Evolutionary conservation across 2,329 filamentous ascomycete species (phyloP).

Genomic region (Thermothelomyces thermophilus): DNA sequence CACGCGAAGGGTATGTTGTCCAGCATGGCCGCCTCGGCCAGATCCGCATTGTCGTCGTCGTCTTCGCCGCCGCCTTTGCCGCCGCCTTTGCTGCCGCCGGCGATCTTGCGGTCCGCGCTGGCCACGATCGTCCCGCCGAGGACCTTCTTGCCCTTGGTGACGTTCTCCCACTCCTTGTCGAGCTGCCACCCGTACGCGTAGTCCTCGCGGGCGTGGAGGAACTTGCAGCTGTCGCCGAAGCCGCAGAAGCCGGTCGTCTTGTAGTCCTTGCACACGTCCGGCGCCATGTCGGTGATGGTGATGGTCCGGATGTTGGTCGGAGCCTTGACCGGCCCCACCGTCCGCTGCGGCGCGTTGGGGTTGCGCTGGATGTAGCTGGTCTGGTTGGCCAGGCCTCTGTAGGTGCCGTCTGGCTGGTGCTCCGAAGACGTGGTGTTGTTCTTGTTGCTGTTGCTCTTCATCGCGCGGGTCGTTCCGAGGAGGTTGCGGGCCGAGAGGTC

Average conservation of each 20-base stretch:
- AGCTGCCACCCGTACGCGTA: slow-evolving; percentile 93
- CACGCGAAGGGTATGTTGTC: slow-evolving; percentile 86
- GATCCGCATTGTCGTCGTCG: slow-evolving; percentile 60
- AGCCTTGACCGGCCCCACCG: slow-evolving; percentile 80
- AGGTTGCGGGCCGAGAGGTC: slow-evolving; percentile 44
- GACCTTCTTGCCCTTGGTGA: slow-evolving; percentile 64
- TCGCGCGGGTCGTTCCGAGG: slow-evolving; percentile 48
- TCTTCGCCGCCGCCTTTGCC: slow-evolving; percentile 47
- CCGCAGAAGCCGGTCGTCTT: slow-evolving; percentile 56
- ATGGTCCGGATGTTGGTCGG: slow-evolving; percentile 85
- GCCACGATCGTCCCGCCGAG: slow-evolving; percentile 55
- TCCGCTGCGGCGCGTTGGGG: slow-evolving; percentile 60
- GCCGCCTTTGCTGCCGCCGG: slow-evolving; percentile 26
- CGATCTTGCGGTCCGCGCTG: slow-evolving; percentile 44
- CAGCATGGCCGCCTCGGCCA: slow-evolving; percentile 52
- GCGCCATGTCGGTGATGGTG: slow-evolving; percentile 83
- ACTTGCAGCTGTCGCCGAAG: slow-evolving; percentile 77
- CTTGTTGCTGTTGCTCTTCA: slow-evolving; percentile 10
- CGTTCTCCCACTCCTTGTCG: slow-evolving; percentile 87
- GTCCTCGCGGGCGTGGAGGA: slow-evolving; percentile 67
- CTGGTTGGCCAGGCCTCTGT: slow-evolving; percentile 69
- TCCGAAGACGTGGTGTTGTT: background rate
- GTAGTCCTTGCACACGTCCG: slow-evolving; percentile 85
- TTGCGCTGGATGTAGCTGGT: slow-evolving; percentile 74
- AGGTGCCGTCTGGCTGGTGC: slow-evolving; percentile 54